Evolutionary conservation across 768 basidiomycete genomes (phyloP).

Genomic region (Lactarius pseudohatsudake): DNA sequence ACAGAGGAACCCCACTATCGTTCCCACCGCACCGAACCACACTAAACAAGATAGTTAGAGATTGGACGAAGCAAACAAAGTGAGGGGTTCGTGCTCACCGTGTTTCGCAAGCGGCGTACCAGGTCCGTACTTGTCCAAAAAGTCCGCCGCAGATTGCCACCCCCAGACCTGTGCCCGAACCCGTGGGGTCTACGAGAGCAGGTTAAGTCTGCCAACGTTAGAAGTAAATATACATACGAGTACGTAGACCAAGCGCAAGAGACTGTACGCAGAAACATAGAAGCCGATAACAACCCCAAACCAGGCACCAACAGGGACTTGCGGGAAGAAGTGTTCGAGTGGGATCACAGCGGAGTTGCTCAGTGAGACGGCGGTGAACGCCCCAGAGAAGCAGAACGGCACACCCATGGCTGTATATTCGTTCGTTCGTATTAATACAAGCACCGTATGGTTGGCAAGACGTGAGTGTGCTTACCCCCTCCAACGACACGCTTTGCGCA

Average conservation of each 20-base stretch:
- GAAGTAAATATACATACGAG: neutral
- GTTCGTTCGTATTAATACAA: neutral
- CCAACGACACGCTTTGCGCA: neutral
- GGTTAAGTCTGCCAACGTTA: neutral
- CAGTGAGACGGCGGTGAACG: neutral
- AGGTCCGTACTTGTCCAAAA: slow-evolving; percentile 5
- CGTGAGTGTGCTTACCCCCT: slow-evolving; percentile 5
- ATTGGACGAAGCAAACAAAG: neutral
- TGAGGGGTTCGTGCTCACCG: neutral
- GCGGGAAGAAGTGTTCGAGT: neutral
- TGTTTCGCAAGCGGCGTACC: slow-evolving; percentile 3
- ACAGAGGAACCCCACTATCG: slow-evolving; percentile 8
- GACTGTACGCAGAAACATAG: neutral
- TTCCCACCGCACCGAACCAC: slow-evolving; percentile 7
- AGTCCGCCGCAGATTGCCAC: neutral
- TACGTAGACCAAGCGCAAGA: neutral
- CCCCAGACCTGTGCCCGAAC: neutral
- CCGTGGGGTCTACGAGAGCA: neutral
- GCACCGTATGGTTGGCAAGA: neutral
- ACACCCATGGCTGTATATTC: neutral
- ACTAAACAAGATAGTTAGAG: neutral
- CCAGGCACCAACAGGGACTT: neutral
- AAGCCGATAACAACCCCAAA: neutral
- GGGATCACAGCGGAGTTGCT: neutral
- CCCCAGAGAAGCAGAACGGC: neutral